Base-by-base conservation (phyloP, 1,139 yeast species). In the Zygoascus hellenicus region DNA sequence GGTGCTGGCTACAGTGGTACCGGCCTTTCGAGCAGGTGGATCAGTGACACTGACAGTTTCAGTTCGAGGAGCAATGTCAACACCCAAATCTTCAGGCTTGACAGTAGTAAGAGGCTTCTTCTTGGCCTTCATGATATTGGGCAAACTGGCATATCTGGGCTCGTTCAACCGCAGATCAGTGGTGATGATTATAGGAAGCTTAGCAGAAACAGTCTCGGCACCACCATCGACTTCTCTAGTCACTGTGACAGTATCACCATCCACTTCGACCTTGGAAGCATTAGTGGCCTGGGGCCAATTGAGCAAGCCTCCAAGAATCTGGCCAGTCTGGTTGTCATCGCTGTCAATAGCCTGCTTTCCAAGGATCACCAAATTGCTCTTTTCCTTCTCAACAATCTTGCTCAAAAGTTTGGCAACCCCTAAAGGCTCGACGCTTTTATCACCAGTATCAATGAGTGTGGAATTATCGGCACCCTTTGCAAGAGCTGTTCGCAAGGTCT, bases 201-300 rank as follows among this genome's bases (percentile, higher is more conserved):
- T 71, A 34, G 96, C 88, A 47, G 77, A 75, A 49, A 92, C 74
- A 13, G 88, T 81, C 65, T 89, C 96, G 43, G 86, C 80, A 60
- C 98, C 98, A 46, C 97, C 97, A 63, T 92, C 98, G 47, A 90
- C 80, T 71, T 92, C 98, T 62, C 97, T 78, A 38, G 94, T 86
- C 22, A 92, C 95, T 35, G 77, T 76, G 29, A 88, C 83, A 47
- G 68, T 66, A 45, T 77, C 81, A 28, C 78, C 80, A 38, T 73
- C 77, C 26, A 87, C 65, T 47, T 76, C 85, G 32, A 92, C 94
- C 67, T 88, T 85, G 44, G 95, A 83, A 7, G 97, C 98, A 64
- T 89, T 87, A 40, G 97, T 90, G 33, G 97, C 97, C 68, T 92
- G 98, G 14, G 97, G 95, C 98, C 98, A 92, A 61, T 83, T 80